phyloP scores from a whole-genome alignment of 1,139 yeast species.

The Dujonia santamariae region DNA sequence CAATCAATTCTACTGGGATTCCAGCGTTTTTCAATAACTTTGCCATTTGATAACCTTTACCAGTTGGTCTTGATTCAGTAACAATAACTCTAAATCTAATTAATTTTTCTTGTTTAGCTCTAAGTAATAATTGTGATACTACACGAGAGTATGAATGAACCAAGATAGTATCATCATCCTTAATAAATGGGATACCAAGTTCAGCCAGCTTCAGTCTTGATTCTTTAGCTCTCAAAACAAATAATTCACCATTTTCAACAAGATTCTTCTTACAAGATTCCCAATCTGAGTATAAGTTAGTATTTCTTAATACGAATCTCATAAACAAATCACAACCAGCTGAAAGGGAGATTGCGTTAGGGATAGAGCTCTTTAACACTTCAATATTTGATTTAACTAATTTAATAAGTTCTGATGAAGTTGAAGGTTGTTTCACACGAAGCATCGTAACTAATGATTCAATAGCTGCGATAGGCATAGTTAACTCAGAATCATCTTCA shows the following conservation, averaged over 20 bases:
- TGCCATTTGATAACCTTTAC: conserved; percentile 78
- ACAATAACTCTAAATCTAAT: conserved; percentile 87
- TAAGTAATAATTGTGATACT: conserved; percentile 68
- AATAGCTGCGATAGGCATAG: conserved; percentile 99
- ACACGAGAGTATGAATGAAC: conserved; percentile 95
- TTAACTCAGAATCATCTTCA: conserved; percentile 87
- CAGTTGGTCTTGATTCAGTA: conserved; percentile 89
- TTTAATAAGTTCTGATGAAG: conserved; percentile 88
- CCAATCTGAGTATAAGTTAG: conserved; percentile 90
- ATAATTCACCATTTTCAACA: conserved; percentile 90
- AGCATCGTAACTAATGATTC: conserved; percentile 87
- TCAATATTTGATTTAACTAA: conserved; percentile 74
- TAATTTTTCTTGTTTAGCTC: conserved; percentile 68
- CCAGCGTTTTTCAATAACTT: conserved; percentile 64
- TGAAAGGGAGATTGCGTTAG: conserved; percentile 86
- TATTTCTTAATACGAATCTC: conserved; percentile 87
- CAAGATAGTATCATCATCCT: conserved; percentile 87
- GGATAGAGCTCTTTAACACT: conserved; percentile 71
- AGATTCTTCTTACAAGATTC: conserved; percentile 88
- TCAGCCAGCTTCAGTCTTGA: conserved; percentile 86
- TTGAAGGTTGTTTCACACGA: conserved; percentile 78
- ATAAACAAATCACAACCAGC: conserved; percentile 98
- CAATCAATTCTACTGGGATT: conserved; percentile 88
- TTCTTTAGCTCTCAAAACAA: conserved; percentile 88
- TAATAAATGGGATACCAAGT: conserved; percentile 82